A percentile compares a stretch with the other conserved stretches of the same genome.
Evolutionary conservation across 345 rosid genomes (phyloP).

Genomic region (Zanthoxylum bungeanum): DNA sequence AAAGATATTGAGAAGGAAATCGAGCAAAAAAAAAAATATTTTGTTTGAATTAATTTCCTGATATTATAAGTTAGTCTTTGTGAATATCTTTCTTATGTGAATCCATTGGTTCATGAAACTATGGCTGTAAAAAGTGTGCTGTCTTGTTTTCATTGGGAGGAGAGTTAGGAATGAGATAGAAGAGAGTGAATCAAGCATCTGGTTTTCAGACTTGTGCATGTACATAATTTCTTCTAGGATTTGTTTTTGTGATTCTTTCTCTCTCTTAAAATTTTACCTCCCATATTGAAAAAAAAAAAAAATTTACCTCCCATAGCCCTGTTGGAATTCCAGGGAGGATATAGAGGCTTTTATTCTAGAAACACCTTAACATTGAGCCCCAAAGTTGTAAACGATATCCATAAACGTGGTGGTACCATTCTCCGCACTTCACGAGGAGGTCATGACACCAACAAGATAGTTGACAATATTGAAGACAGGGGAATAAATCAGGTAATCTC

Average conservation of each 20-base stretch:
- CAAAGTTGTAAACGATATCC: constrained; percentile 82
- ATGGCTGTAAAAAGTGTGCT: background rate
- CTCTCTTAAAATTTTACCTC: too few relatives aligned
- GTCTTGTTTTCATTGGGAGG: background rate
- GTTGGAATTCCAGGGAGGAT: constrained; percentile 68
- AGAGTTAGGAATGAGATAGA: background rate
- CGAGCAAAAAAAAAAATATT: background rate
- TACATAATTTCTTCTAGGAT: background rate
- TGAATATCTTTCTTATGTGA: background rate
- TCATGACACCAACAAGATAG: constrained; percentile 85
- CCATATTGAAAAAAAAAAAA: too few relatives aligned
- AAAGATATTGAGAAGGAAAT: background rate
- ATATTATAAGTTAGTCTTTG: background rate
- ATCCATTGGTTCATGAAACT: background rate
- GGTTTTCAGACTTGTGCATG: background rate
- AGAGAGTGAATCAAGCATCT: constrained; percentile 4
- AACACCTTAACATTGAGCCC: constrained; percentile 67
- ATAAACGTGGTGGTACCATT: constrained; percentile 90
- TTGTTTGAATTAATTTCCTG: background rate
- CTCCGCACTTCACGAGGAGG: constrained; percentile 91
- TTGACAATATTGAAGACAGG: constrained; percentile 90
- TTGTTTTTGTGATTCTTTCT: constrained; percentile 4
- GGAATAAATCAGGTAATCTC: constrained; percentile 77
- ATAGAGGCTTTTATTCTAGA: constrained; percentile 76
- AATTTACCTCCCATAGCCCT: too few relatives aligned